Conservation (phyloP, 2,329 filamentous ascomycete genomes). For the Eutypa lata region DNA sequence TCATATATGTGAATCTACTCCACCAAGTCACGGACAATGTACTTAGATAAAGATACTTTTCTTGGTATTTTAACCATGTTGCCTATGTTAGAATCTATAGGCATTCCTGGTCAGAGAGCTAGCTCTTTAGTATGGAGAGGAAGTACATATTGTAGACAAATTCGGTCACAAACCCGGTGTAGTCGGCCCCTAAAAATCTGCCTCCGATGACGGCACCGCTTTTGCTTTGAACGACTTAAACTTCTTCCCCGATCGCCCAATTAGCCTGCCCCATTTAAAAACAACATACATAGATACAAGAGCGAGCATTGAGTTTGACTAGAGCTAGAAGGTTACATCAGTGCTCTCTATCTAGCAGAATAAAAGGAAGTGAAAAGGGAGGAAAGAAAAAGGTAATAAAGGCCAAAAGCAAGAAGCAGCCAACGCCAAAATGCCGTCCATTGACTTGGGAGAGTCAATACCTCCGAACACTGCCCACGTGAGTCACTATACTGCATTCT, state of each 20-base stretch:
- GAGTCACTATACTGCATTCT: constrained; percentile 32
- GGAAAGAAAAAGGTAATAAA: background rate
- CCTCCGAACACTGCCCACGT: constrained; percentile 78
- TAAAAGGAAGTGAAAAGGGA: background rate
- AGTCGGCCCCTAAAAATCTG: constrained; percentile 10
- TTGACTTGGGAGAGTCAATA: constrained; percentile 66
- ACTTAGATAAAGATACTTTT: too few species aligned
- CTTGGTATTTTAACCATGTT: too few species aligned
- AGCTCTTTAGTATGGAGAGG: too few species aligned
- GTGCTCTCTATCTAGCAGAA: too few species aligned
- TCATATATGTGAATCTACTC: too few species aligned
- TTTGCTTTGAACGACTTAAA: background rate
- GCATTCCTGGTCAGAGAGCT: too few species aligned
- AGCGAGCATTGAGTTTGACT: background rate
- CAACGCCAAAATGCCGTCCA: constrained; percentile 39
- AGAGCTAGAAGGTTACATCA: too few species aligned
- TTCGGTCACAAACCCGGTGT: background rate
- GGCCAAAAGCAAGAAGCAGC: background rate
- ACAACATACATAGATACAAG: background rate
- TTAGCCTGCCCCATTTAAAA: background rate
- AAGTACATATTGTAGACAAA: too few species aligned
- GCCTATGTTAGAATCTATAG: too few species aligned
- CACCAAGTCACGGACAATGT: too few species aligned
- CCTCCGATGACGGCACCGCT: constrained; percentile 24
- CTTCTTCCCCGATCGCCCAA: background rate